Base-by-base conservation (phyloP, 768 basidiomycete species). In the Mycena albidolilacea region DNA sequence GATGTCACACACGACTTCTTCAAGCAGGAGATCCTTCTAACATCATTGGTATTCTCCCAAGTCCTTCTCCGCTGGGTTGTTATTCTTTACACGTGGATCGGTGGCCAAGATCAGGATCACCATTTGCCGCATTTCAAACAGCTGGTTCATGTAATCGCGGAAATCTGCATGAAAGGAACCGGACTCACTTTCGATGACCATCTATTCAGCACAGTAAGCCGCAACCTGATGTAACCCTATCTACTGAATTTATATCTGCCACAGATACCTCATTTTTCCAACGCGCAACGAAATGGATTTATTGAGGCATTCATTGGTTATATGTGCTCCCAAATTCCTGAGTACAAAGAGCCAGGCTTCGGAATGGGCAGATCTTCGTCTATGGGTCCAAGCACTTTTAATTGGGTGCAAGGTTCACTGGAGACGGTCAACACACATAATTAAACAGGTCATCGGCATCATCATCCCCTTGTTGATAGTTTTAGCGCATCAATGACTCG, bases 251-350 rank as follows among this genome's bases (percentile, higher is more conserved):
- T 14, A 61, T 35, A 19, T 19, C 23, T n/a, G 7, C 15, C 38
- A 15, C 8, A 70, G 69, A 64, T 70, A 12, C 61, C 64, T 39
- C 62, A 70, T 35, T 70, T 70, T 60, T 70, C 69, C 9, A 64
- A 62, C 10, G 69, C 61, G 3, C 69, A 70, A 39, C 37, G 69
- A 0, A 70, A 70, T 19, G 61, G 50, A n/a, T 63, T 63, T 14
- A 57, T 70, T 14, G 69, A 64, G 23, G 69, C 69, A 8, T 63
- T 70, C 55, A 14, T 70, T 10, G 7, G 6, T 6, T 52, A 63
- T 12, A 63, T 70, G 62, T 55, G 37, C 69, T 43, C 69, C 14
- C 61, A 61, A 21, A 70, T 64, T 14, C 62, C 69, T 9, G 37
- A 55, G 52, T 44, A 39, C 21, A 19, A 41, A 37, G 7, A 64